A percentile compares a stretch with the other conserved stretches of the same genome.
These are phyloP conservation scores for Cardamine chenopodiifolia DNA, from an alignment of 345 rosid genomes.

Conservation along the genomic window DNA sequence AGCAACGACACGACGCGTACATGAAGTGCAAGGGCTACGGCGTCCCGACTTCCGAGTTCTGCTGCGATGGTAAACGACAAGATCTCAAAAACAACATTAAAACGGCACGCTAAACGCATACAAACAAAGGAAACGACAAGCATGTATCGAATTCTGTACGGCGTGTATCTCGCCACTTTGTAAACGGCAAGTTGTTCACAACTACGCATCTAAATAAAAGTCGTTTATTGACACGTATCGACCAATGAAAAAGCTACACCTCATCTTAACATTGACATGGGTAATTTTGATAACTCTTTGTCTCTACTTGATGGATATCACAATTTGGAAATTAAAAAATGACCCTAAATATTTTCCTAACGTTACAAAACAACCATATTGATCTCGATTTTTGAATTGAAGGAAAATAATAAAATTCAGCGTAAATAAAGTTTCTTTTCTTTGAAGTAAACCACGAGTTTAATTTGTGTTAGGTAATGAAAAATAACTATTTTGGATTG, in stretches of 20 bases:
- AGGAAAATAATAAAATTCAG: not conserved
- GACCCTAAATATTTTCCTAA: not conserved
- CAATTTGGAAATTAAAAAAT: not conserved
- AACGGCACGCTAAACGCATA: not conserved
- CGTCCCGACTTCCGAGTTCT: too few relatives aligned
- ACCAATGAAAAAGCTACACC: not conserved
- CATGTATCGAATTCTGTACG: not conserved
- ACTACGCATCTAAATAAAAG: too few relatives aligned
- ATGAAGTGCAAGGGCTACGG: too few relatives aligned
- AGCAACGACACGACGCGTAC: not conserved
- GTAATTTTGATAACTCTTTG: not conserved
- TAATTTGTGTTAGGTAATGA: not conserved
- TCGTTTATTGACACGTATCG: not conserved
- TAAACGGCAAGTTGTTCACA: not conserved
- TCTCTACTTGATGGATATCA: not conserved
- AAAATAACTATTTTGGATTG: not conserved
- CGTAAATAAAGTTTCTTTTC: not conserved
- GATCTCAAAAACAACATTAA: not conserved
- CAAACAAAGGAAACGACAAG: not conserved
- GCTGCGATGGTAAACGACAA: too few relatives aligned
- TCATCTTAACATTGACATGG: not conserved
- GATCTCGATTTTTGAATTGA: not conserved
- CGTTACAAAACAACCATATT: not conserved
- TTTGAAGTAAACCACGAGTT: not conserved
- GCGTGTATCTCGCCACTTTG: not conserved